phyloP scores from a whole-genome alignment of 768 basidiomycete genomes.

The Porphyrellus cyaneotinctus region DNA sequence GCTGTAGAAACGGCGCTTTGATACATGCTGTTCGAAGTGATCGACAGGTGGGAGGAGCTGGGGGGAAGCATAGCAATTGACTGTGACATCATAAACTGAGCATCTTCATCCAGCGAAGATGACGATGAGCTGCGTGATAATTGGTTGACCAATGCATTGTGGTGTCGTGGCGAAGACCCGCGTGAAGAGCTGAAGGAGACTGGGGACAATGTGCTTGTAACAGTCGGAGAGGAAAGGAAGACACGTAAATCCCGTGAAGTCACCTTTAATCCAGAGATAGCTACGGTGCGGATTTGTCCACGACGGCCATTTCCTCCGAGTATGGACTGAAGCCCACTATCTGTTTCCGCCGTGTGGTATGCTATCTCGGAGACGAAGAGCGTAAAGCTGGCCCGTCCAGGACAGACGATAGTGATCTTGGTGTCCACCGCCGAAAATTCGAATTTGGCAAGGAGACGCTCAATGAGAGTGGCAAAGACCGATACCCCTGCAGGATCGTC shows the following conservation, averaged over 20 bases:
- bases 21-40: constrained; percentile 68
- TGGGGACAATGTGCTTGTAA: constrained; percentile 26
- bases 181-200: constrained; percentile 20
- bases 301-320: constrained; percentile 12
- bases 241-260: constrained; percentile 44
- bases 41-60: constrained; percentile 41
- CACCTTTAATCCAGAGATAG: constrained; percentile 53
- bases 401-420: constrained; percentile 65
- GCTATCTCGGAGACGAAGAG: constrained; percentile 52
- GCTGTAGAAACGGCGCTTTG: constrained; percentile 60
- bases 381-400: constrained; percentile 57
- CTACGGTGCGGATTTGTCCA: constrained; percentile 44
- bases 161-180: constrained; percentile 6
- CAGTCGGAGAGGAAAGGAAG: constrained; percentile 11
- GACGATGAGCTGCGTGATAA: constrained; percentile 50
- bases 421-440: constrained; percentile 71
- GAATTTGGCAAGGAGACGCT: constrained; percentile 72
- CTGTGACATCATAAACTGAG: constrained; percentile 68
- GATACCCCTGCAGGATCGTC: constrained; percentile 72
- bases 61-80: constrained; percentile 63
- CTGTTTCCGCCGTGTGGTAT: constrained; percentile 46
- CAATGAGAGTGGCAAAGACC: constrained; percentile 75
- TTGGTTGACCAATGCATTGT: constrained; percentile 1
- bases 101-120: constrained; percentile 63
- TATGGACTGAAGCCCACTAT: constrained; percentile 23